A percentile compares a stretch with the other conserved stretches of the same genome.
Conservation (phyloP, 106 monocot genomes). For the Posidonia australis region DNA sequence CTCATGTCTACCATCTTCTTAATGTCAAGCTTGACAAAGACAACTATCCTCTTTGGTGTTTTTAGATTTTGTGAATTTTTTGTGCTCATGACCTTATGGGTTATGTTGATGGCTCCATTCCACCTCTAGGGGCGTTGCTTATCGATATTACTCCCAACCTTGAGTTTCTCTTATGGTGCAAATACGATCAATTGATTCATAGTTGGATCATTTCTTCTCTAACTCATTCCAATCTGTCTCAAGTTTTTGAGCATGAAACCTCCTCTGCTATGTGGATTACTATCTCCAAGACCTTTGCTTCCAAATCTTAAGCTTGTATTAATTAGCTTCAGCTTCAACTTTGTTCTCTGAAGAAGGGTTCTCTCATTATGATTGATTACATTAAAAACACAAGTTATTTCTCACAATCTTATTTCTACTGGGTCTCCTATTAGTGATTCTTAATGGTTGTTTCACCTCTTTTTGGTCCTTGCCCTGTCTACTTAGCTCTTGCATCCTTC, state of each 20-base stretch:
- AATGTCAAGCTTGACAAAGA: too few relatives aligned
- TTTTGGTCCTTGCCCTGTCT: too few relatives aligned
- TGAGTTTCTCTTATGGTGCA: not conserved
- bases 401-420: not conserved
- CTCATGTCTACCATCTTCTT: too few relatives aligned
- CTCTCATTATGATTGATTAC: not conserved
- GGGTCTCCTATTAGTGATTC: not conserved
- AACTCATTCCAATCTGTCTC: not conserved
- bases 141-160: not conserved
- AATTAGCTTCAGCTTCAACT: not conserved
- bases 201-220: not conserved
- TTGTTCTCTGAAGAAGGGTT: not conserved
- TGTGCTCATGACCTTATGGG: too few relatives aligned
- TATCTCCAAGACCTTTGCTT: too few relatives aligned
- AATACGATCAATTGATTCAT: not conserved
- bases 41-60: too few relatives aligned
- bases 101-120: not conserved
- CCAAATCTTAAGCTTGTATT: not conserved
- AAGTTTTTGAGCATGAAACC: not conserved
- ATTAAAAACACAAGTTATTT: not conserved
- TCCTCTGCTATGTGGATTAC: not conserved
- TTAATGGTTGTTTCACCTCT: too few relatives aligned
- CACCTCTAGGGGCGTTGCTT: not conserved
- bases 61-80: too few relatives aligned
- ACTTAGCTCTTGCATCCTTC: too few relatives aligned